Evolutionary conservation across 495 filamentous ascomycete species (phyloP).

Genomic region (Pyronema omphalodes): DNA sequence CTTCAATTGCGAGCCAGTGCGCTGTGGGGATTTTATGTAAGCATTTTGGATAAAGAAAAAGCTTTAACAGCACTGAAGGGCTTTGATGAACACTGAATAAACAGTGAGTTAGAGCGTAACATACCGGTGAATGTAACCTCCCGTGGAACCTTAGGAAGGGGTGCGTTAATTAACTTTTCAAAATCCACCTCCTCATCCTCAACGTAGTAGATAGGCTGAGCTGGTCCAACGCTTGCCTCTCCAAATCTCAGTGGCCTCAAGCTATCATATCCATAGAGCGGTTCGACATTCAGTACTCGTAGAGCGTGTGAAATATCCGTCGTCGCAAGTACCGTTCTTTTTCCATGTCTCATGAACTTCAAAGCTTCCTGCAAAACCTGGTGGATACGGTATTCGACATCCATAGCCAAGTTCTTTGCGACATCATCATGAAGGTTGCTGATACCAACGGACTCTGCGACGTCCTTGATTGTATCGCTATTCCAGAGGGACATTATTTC

Average conservation of each 20-base stretch:
- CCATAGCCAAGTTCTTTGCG: slow-evolving; percentile 64
- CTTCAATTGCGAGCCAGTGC: slow-evolving; percentile 92
- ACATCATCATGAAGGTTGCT: slow-evolving; percentile 59
- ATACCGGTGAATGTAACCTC: slow-evolving; percentile 79
- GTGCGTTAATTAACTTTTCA: slow-evolving; percentile 93
- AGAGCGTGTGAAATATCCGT: slow-evolving; percentile 73
- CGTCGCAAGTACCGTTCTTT: slow-evolving; percentile 64
- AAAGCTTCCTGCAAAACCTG: slow-evolving; percentile 85
- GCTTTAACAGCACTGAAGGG: too few species aligned
- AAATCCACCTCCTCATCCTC: slow-evolving; percentile 98
- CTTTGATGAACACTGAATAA: neutral
- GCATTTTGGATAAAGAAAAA: too few species aligned
- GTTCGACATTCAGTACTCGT: slow-evolving; percentile 73
- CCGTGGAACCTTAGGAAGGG: slow-evolving; percentile 82
- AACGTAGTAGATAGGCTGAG: slow-evolving; percentile 91
- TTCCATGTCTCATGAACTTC: slow-evolving; percentile 81
- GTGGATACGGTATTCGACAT: slow-evolving; percentile 84
- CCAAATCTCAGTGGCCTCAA: slow-evolving; percentile 73
- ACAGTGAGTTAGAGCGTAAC: slow-evolving; percentile 4
- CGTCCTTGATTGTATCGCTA: slow-evolving; percentile 81
- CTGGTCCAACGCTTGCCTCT: slow-evolving; percentile 79
- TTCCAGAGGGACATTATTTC: slow-evolving; percentile 52
- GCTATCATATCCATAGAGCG: slow-evolving; percentile 87
- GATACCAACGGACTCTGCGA: slow-evolving; percentile 88
- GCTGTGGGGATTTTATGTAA: slow-evolving; percentile 30